These are phyloP conservation scores for Penicillium arizonense DNA, from an alignment of 495 filamentous ascomycete genomes.

Conservation along the genomic window DNA sequence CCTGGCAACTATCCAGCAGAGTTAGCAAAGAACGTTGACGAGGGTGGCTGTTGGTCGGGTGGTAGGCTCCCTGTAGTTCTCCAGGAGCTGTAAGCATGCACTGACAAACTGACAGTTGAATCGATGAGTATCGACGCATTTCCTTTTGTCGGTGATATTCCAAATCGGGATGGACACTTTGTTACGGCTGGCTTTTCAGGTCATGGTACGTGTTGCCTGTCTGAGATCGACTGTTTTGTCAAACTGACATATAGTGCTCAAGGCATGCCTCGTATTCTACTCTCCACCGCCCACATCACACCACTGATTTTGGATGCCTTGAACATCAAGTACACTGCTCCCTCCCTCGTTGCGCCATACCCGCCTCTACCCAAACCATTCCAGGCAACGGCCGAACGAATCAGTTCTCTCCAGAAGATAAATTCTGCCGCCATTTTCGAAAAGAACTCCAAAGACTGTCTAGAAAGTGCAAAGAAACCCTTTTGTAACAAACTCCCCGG, in stretches of 20 bases:
- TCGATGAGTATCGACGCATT: not conserved
- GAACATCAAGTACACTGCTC: not conserved
- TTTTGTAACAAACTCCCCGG: not conserved
- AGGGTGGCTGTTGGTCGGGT: conserved; percentile 1
- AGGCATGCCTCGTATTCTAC: not conserved
- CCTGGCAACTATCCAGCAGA: not conserved
- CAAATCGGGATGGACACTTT: not conserved
- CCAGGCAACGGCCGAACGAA: not conserved
- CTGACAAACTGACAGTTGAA: not conserved
- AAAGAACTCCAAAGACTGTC: not conserved
- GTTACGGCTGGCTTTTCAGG: not conserved
- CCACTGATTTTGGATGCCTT: not conserved
- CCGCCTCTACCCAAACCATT: not conserved
- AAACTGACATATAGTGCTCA: not conserved
- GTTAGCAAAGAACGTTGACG: not conserved
- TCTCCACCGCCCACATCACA: not conserved
- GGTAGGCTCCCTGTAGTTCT: not conserved
- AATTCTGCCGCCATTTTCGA: not conserved
- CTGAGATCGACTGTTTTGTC: not conserved
- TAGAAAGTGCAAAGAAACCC: not conserved
- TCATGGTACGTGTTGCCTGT: not conserved
- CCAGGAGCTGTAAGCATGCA: not conserved
- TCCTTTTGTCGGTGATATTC: not conserved
- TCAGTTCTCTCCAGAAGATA: not conserved
- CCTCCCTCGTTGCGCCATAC: not conserved